Evolutionary conservation across 1,284 basidiomycete species (phyloP).

Genomic region (Trichosporon sp.): DNA sequence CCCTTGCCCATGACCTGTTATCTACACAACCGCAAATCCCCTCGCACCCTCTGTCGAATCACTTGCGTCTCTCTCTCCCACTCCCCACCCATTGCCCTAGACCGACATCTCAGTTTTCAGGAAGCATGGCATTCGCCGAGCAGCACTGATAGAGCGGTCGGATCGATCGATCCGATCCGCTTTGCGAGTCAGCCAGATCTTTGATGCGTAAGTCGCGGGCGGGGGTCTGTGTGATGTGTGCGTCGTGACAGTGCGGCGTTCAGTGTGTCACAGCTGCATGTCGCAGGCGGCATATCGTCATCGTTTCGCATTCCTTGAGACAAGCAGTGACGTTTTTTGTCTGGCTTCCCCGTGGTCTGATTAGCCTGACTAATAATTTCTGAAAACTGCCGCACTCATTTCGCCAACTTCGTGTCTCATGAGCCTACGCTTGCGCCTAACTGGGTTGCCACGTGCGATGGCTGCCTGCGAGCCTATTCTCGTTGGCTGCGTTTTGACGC

Average conservation of each 20-base stretch:
- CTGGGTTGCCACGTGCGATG: neutral
- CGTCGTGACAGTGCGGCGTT: neutral
- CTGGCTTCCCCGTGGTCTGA: neutral
- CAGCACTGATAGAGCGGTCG: neutral
- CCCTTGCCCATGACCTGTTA: neutral
- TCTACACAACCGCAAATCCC: neutral
- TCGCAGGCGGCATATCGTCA: neutral
- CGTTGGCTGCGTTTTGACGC: too few relatives aligned
- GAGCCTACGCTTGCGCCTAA: neutral
- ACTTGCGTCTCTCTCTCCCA: neutral
- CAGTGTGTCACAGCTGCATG: neutral
- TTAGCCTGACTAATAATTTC: neutral
- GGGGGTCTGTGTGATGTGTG: neutral
- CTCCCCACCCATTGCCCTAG: neutral
- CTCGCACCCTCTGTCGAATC: neutral
- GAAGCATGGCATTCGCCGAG: neutral
- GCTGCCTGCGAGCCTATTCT: neutral
- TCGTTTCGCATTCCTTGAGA: neutral
- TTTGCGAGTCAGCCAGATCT: conserved; percentile 2
- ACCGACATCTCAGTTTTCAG: neutral
- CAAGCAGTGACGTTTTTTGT: neutral
- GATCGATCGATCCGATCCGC: conserved; percentile 9
- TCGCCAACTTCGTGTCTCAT: neutral
- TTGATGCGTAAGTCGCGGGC: neutral
- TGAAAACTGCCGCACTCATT: neutral